Evolutionary conservation across 2,329 filamentous ascomycete genomes (phyloP), one percentile per base, ranked within the genome.

Genomic region (Conoideocrella luteorostrata): DNA sequence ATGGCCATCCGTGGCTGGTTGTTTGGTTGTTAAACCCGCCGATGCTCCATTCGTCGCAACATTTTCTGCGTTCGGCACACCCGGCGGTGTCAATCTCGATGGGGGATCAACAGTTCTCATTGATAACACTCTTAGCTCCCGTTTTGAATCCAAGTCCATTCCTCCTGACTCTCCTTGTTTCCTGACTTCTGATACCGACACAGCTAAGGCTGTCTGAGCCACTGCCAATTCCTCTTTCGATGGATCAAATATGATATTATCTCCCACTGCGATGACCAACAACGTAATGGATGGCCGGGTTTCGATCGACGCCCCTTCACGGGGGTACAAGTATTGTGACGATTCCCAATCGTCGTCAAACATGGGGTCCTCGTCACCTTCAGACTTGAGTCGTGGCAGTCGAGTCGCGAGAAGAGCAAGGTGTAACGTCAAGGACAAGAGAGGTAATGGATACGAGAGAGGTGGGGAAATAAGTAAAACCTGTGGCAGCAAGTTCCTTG

Each of bases 331-430:
- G 45, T 81, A 82, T 15, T 80, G 75, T 1, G 89, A 82, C 13
- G 85, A 86, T 51, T 86, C 88, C 93, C 93, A 98, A 69, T 98
- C 93, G 67, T 98, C 93, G 68, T 96, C 86, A 66, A 98, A 98
- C 60, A 96, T 82, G 11, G 93, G 93, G 56, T 98, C 93, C 68
- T 98, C 93, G 66, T 97, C 91, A 46, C 80, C 79, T 63, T 95
- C 86, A 2, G 90, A 96, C 61, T 88, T 88, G 41, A 96, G 74
- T 21, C 82, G 78, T 7, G 93, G 93, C 3, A 97, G 74, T 50
- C 86, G 82, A 6, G 93, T 91, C 23, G 87, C 83, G 49, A 96
- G 81, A 37, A 98, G 84, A 3, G 93, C 93, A 48, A 98, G 83
- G 62, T 98, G 90, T 38, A 88, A 91, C 17, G 93, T 95, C 46